A percentile compares a stretch with the other conserved stretches of the same genome.
Conservation (phyloP, 805 yeast species). For the Candida namnaoensis region DNA sequence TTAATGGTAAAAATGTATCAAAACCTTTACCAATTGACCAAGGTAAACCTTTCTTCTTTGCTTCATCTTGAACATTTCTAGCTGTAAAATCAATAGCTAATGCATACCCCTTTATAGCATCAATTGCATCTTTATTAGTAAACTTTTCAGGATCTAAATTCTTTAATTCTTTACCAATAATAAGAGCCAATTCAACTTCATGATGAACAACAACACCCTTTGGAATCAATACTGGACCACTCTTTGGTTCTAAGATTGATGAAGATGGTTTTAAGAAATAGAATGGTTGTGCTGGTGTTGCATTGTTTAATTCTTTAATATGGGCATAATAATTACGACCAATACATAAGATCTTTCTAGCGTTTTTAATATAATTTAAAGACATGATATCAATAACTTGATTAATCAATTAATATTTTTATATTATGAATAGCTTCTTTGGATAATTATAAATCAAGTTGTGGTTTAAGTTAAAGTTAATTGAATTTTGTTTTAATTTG, state of each 20-base stretch:
- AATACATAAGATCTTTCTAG: conserved; percentile 82
- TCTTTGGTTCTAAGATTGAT: conserved; percentile 52
- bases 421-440: no score
- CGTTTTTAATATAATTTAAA: conserved; percentile 45
- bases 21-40: conserved; percentile 97
- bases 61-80: conserved; percentile 90
- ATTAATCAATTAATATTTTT: no score
- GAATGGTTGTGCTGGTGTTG: conserved; percentile 79
- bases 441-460: no score
- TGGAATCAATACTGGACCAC: conserved; percentile 80
- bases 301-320: conserved; percentile 79
- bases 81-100: conserved; percentile 93
- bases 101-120: conserved; percentile 79
- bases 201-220: conserved; percentile 76
- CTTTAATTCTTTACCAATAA: conserved; percentile 55
- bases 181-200: conserved; percentile 85
- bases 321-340: conserved; percentile 98
- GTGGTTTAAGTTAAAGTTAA: no score
- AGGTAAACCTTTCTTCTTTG: conserved; percentile 89
- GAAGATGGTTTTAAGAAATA: conserved; percentile 89
- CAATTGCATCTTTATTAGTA: conserved; percentile 58
- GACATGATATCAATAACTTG: conserved; percentile 24
- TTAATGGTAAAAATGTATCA: conserved; percentile 91
- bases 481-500: no score
- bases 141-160: conserved; percentile 51